These are phyloP conservation scores for Drechmeria coniospora DNA, from an alignment of 2,329 filamentous ascomycete species.

Conservation along the genomic window DNA sequence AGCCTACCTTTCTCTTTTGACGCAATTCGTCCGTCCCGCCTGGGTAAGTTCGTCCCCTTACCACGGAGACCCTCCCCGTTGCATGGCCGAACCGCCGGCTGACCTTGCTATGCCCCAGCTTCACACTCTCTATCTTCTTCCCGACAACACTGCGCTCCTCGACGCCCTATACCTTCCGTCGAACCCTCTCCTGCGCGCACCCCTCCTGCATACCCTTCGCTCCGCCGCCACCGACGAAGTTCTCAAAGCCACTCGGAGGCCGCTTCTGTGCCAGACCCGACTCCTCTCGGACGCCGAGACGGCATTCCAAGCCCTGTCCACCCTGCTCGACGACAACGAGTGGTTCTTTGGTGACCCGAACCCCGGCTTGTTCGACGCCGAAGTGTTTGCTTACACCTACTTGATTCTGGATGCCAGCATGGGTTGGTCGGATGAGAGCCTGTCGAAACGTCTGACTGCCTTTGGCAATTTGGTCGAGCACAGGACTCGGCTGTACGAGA, in stretches of 20 bases:
- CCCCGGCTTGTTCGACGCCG: slow-evolving; percentile 73
- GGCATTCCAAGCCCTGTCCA: slow-evolving; percentile 31
- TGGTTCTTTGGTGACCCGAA: slow-evolving; percentile 34
- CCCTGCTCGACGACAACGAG: slow-evolving; percentile 20
- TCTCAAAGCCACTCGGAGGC: slow-evolving; percentile 39
- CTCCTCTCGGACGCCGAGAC: slow-evolving; percentile 28
- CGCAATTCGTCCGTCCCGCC: slow-evolving; percentile 64
- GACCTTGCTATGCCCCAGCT: too few species aligned
- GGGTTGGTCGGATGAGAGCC: slow-evolving; percentile 46
- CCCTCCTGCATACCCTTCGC: slow-evolving; percentile 52
- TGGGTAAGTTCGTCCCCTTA: slow-evolving; percentile 44
- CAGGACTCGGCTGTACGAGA: slow-evolving; percentile 17
- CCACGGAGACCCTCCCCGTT: background rate
- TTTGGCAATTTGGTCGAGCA: slow-evolving; percentile 45
- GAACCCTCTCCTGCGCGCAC: slow-evolving; percentile 43
- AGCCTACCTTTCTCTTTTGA: slow-evolving; percentile 64
- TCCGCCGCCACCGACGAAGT: slow-evolving; percentile 62
- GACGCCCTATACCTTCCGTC: slow-evolving; percentile 57
- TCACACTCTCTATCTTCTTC: slow-evolving; percentile 65
- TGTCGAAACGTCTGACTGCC: slow-evolving; percentile 39
- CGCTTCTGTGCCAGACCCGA: slow-evolving; percentile 14
- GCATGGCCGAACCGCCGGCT: too few species aligned
- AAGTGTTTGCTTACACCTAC: slow-evolving; percentile 80
- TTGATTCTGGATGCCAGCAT: slow-evolving; percentile 52
- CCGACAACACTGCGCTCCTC: slow-evolving; percentile 53